These are phyloP conservation scores for Pleurotus tuber-regium DNA, from an alignment of 768 basidiomycete genomes.

Conservation along the genomic window DNA sequence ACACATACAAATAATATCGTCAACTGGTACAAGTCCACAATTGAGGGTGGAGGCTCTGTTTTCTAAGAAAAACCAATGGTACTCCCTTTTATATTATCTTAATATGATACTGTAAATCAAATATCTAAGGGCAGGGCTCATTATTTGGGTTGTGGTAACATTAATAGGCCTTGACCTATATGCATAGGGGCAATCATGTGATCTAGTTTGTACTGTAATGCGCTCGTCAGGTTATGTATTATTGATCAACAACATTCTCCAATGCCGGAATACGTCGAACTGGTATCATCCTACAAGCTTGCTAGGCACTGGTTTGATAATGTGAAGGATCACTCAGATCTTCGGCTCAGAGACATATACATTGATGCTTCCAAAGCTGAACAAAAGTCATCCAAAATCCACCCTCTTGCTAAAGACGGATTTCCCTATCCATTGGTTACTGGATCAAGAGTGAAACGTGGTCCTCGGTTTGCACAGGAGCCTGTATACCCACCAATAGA, in stretches of 20 bases:
- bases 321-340: neutral
- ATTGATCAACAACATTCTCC: neutral
- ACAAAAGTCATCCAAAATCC: neutral
- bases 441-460: neutral
- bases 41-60: neutral
- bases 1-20: neutral
- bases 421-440: neutral
- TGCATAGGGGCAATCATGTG: neutral
- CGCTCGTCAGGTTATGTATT: neutral
- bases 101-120: neutral
- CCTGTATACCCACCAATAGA: neutral
- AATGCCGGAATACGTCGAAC: neutral
- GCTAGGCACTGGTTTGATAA: neutral
- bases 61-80: neutral
- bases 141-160: neutral
- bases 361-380: constrained; percentile 1
- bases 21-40: neutral
- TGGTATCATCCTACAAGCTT: neutral
- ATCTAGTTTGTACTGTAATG: neutral
- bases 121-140: neutral
- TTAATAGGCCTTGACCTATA: neutral
- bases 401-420: neutral
- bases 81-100: neutral
- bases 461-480: neutral
- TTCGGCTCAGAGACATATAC: neutral